phyloP scores from a whole-genome alignment of 345 rosid genomes.

The Eucalyptus pauciflora region DNA sequence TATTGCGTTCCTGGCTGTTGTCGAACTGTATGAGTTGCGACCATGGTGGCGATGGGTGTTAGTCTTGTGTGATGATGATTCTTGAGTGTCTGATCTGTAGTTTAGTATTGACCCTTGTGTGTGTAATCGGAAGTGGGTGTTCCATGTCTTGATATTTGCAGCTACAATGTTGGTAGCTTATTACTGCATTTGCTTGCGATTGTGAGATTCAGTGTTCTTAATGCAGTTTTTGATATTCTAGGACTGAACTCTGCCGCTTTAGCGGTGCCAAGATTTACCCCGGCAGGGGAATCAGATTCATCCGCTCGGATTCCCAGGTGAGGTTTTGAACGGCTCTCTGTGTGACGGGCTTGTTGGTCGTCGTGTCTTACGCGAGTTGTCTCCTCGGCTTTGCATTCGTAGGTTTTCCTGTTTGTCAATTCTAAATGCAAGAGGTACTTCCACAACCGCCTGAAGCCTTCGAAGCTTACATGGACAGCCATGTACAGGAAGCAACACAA shows the following conservation, averaged over 20 bases:
- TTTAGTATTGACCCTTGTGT: background rate
- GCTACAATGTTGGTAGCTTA: background rate
- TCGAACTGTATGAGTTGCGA: background rate
- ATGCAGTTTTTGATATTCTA: background rate
- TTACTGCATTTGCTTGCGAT: background rate
- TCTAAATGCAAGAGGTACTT: slow-evolving; percentile 92
- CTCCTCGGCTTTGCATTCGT: background rate
- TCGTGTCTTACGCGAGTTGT: background rate
- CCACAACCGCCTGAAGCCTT: slow-evolving; percentile 87
- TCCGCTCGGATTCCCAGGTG: slow-evolving; percentile 75
- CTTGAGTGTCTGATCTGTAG: background rate
- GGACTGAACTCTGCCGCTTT: slow-evolving; percentile 71
- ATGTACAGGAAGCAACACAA: slow-evolving; percentile 69
- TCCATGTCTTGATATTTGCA: background rate
- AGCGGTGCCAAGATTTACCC: slow-evolving; percentile 72
- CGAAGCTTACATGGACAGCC: slow-evolving; percentile 81
- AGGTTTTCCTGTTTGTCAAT: slow-evolving; percentile 89
- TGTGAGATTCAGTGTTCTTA: background rate
- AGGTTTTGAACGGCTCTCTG: background rate
- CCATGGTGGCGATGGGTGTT: background rate
- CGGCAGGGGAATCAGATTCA: slow-evolving; percentile 60
- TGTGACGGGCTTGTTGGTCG: background rate
- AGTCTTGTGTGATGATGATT: background rate
- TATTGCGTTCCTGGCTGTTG: background rate
- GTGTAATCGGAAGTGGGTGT: background rate